Conservation (phyloP, 2,329 filamentous ascomycete species). For the Calonectria henricotiae region DNA sequence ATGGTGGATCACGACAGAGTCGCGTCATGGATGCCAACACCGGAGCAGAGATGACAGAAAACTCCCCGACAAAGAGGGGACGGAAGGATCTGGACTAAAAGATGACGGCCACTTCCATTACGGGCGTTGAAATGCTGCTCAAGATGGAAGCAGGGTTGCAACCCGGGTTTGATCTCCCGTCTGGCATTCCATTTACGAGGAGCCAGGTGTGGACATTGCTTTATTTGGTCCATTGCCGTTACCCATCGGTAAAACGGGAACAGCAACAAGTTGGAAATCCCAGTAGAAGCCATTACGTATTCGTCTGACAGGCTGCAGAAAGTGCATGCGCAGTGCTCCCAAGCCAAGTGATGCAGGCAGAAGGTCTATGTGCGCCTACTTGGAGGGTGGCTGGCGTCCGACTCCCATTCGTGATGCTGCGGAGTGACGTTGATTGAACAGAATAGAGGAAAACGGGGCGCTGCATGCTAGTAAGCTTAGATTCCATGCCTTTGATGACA, state of each 20-base stretch:
- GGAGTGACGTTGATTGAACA: too few species aligned
- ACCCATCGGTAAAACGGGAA: not conserved
- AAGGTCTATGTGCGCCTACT: too few species aligned
- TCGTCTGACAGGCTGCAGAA: too few species aligned
- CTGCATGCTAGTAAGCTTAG: too few species aligned
- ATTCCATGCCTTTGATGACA: too few species aligned
- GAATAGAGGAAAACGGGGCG: too few species aligned
- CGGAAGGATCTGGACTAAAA: not conserved
- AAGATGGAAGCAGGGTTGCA: not conserved
- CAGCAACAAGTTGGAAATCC: not conserved
- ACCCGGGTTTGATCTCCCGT: constrained; percentile 1
- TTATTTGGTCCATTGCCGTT: not conserved
- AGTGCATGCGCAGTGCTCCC: too few species aligned
- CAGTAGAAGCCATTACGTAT: too few species aligned
- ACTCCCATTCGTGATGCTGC: too few species aligned
- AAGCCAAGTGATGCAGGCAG: too few species aligned
- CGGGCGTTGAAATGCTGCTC: not conserved
- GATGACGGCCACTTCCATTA: not conserved
- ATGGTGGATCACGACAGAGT: constrained; percentile 6
- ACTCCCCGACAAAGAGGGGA: too few species aligned
- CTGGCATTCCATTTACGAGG: not conserved
- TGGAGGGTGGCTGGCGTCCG: too few species aligned
- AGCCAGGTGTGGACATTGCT: not conserved
- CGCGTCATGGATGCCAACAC: constrained; percentile 19
- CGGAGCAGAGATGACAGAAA: not conserved